A percentile compares a stretch with the other conserved stretches of the same genome.
Evolutionary conservation across 1,284 basidiomycete genomes (phyloP).

Genomic region (Butyriboletus appendiculatus): DNA sequence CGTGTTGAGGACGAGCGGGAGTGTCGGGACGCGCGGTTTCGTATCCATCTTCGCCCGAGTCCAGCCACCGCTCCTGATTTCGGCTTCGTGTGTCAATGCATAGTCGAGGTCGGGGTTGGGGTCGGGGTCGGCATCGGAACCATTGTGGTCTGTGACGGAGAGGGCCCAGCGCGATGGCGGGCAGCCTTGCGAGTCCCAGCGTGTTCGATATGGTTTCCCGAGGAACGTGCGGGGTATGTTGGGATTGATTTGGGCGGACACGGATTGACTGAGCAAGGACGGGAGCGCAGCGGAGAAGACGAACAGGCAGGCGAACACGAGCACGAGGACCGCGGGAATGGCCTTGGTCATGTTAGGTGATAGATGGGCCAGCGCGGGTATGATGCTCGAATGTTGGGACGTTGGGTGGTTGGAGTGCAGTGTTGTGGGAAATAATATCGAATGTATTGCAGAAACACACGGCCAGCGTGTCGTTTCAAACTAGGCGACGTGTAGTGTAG

Average conservation of each 20-base stretch:
- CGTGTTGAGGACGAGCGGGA: constrained; percentile 11
- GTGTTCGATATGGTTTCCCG: constrained; percentile 17
- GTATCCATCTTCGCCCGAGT: not conserved
- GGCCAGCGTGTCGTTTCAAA: constrained; percentile 59
- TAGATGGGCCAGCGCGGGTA: not conserved
- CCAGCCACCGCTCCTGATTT: no score
- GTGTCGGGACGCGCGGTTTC: not conserved
- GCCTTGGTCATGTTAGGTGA: constrained; percentile 6
- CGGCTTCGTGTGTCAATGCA: not conserved
- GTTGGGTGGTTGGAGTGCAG: not conserved
- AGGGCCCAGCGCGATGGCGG: not conserved
- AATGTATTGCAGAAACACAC: constrained; percentile 4
- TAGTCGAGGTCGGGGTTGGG: not conserved
- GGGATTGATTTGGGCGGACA: not conserved
- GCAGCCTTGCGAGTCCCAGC: not conserved
- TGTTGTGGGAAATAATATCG: not conserved
- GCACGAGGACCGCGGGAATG: not conserved
- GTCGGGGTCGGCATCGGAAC: not conserved
- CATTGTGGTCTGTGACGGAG: not conserved
- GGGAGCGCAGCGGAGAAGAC: constrained; percentile 9
- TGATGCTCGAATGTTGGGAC: not conserved
- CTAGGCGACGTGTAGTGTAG: not conserved
- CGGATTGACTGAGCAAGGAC: not conserved
- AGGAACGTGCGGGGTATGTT: constrained; percentile 21
- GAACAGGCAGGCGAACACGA: constrained; percentile 14